Percentiles rank a stretch among this genome's conserved stretches.
Evolutionary conservation across 225 moss, liverwort and hornwort genomes (phyloP).

Genomic region (Marchantia polymorpha): DNA sequence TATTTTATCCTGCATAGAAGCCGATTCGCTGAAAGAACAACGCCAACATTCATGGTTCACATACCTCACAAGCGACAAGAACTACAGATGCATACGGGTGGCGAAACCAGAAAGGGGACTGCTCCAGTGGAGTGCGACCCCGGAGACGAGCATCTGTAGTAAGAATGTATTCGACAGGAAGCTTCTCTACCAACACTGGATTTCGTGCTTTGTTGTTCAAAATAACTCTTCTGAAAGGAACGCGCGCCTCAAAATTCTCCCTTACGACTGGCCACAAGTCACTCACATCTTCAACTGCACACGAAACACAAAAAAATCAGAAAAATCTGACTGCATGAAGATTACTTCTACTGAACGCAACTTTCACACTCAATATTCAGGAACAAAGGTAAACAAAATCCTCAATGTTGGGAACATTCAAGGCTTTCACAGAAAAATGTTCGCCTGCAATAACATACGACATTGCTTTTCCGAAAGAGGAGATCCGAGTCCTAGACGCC

Average conservation of each 20-base stretch:
- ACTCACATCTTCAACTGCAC: slow-evolving; percentile 94
- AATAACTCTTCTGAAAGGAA: slow-evolving; percentile 83
- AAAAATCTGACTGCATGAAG: background rate
- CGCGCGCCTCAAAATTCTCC: slow-evolving; percentile 75
- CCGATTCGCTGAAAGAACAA: background rate
- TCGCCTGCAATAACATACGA: background rate
- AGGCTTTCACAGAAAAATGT: background rate
- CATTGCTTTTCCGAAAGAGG: background rate
- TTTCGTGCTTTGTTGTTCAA: slow-evolving; percentile 92
- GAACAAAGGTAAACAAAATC: background rate
- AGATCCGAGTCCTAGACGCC: no score
- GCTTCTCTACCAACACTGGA: slow-evolving; percentile 79
- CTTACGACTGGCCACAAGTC: slow-evolving; percentile 77
- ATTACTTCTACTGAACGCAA: background rate
- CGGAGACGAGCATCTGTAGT: slow-evolving; percentile 95
- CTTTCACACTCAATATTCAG: background rate
- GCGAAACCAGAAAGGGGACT: slow-evolving; percentile 74
- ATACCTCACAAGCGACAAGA: slow-evolving; percentile 88
- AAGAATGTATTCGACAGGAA: slow-evolving; percentile 81
- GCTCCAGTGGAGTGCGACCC: slow-evolving; percentile 72
- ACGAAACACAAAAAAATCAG: background rate
- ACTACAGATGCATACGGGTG: slow-evolving; percentile 86
- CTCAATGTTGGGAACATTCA: background rate
- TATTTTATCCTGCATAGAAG: no score
- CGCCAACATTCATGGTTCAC: background rate